Conservation (phyloP, 73 alveolate genomes). For the Tetrahymena borealis region DNA sequence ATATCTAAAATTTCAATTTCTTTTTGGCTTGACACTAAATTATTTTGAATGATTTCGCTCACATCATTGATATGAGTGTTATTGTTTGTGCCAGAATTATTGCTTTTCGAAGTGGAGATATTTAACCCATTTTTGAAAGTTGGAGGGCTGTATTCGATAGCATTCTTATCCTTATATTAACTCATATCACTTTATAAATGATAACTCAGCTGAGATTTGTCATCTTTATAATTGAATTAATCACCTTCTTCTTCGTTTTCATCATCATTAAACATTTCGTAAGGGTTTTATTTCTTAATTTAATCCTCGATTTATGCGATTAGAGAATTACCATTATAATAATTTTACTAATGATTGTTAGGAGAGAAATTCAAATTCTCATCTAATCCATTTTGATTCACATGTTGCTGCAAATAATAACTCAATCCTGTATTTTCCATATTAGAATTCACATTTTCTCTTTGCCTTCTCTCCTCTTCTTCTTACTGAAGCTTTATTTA, state of each 20-base stretch:
- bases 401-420: not conserved
- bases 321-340: not conserved
- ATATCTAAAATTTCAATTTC: not conserved
- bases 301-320: not conserved
- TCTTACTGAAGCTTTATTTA: not conserved
- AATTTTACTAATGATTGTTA: not conserved
- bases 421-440: not conserved
- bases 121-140: not conserved
- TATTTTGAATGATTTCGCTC: not conserved
- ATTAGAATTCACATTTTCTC: not conserved
- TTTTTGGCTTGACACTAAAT: not conserved
- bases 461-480: not conserved
- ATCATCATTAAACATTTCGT: not conserved
- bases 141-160: not conserved
- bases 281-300: not conserved
- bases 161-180: not conserved
- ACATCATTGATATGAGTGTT: not conserved
- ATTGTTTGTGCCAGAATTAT: not conserved
- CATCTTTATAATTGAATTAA: not conserved
- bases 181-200: no score
- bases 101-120: not conserved
- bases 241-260: not conserved
- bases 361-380: not conserved
- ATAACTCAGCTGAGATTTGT: not conserved
- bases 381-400: not conserved